phyloP scores from a whole-genome alignment of 495 filamentous ascomycete genomes.

The Saxophila tyrrhenica region DNA sequence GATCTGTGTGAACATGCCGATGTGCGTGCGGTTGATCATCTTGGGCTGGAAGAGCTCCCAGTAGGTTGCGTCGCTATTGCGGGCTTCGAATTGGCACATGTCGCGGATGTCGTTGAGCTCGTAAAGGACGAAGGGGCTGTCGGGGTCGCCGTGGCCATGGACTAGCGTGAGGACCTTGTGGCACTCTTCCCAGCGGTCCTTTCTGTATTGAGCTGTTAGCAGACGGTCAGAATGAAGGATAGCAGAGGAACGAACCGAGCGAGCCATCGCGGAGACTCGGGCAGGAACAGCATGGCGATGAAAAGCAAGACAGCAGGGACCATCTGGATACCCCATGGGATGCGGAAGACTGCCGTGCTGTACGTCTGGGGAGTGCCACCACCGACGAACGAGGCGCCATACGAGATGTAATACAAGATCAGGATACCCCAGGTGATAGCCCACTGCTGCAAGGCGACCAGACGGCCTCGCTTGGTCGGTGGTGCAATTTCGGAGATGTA shows the following conservation, averaged over 20 bases:
- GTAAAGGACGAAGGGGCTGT: constrained; percentile 48
- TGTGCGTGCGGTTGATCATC: constrained; percentile 65
- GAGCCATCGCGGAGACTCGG: constrained; percentile 71
- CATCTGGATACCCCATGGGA: constrained; percentile 67
- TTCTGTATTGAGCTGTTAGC: constrained; percentile 35
- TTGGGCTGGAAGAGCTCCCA: constrained; percentile 55
- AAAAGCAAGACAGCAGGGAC: constrained; percentile 49
- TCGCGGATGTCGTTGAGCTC: constrained; percentile 62
- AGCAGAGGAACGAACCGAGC: neutral
- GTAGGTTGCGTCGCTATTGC: constrained; percentile 52
- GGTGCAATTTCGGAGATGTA: constrained; percentile 66
- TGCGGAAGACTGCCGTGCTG: constrained; percentile 45
- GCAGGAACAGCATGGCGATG: constrained; percentile 45
- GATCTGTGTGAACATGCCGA: constrained; percentile 71
- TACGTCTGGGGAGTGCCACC: neutral
- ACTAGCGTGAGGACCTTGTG: constrained; percentile 52
- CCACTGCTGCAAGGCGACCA: constrained; percentile 68
- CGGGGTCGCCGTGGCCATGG: constrained; percentile 55
- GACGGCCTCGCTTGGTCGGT: constrained; percentile 55
- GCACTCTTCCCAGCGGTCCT: constrained; percentile 67
- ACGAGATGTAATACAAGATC: constrained; percentile 56
- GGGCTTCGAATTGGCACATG: constrained; percentile 59
- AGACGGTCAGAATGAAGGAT: neutral
- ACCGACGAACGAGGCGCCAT: constrained; percentile 56
- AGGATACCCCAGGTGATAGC: constrained; percentile 64